A percentile compares a stretch with the other conserved stretches of the same genome.
Evolutionary conservation across 2,329 filamentous ascomycete species (phyloP).

Genomic region (Colletotrichum zoysiae): DNA sequence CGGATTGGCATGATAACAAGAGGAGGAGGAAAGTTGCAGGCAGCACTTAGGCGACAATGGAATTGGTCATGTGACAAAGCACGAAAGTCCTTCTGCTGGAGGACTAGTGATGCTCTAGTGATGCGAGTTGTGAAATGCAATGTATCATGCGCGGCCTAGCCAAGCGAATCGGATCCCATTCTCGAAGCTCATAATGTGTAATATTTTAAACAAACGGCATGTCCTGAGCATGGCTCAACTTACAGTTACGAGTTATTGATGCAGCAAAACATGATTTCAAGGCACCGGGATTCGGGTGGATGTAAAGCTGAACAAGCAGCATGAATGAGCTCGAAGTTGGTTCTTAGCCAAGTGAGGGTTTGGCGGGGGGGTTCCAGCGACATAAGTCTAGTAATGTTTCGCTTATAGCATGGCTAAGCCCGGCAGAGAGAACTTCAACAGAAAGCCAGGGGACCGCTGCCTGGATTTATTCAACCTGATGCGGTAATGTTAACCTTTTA

Average conservation of each 20-base stretch:
- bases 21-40: not conserved
- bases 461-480: not conserved
- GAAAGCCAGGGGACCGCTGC: not conserved
- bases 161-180: too few species aligned
- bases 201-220: not conserved
- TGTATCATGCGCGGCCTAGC: not conserved
- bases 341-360: not conserved
- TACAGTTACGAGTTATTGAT: too few species aligned
- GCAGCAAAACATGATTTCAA: not conserved
- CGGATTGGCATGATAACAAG: slow-evolving; percentile 1
- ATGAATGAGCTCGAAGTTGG: too few species aligned
- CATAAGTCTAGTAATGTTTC: not conserved
- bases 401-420: not conserved
- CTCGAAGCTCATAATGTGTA: not conserved
- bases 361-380: too few species aligned
- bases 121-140: not conserved
- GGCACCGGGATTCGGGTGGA: not conserved
- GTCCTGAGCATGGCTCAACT: not conserved
- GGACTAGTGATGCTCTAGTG: not conserved
- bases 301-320: not conserved
- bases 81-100: not conserved
- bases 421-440: not conserved
- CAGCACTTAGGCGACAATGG: not conserved
- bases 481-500: slow-evolving; percentile 5
- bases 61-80: too few species aligned